Percentiles rank a stretch among this genome's conserved stretches.
Evolutionary conservation across 345 rosid species (phyloP).

Genomic region (Anacardium occidentale): DNA sequence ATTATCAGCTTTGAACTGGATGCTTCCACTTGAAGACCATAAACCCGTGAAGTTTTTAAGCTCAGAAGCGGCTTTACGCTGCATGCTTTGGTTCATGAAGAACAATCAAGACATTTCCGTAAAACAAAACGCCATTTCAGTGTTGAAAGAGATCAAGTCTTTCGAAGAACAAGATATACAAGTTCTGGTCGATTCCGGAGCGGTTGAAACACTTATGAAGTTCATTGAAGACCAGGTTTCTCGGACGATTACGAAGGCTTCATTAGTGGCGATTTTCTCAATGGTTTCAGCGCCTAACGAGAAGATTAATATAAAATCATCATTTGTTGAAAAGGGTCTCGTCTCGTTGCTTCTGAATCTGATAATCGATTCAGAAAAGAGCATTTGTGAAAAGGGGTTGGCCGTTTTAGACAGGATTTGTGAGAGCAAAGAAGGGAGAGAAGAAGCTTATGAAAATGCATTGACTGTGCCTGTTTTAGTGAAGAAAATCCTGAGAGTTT

Average conservation of each 20-base stretch:
- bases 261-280: constrained; percentile 36
- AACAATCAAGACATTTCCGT: constrained; percentile 20
- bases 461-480: constrained; percentile 45
- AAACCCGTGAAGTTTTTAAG: constrained; percentile 29
- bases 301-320: constrained; percentile 5
- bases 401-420: constrained; percentile 36
- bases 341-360: constrained; percentile 30
- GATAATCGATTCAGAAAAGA: constrained; percentile 32
- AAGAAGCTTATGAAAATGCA: constrained; percentile 34
- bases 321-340: constrained; percentile 34
- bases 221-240: constrained; percentile 34
- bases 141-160: constrained; percentile 34
- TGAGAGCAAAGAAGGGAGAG: constrained; percentile 36
- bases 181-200: constrained; percentile 25
- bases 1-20: constrained; percentile 30
- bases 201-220: constrained; percentile 18
- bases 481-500: constrained; percentile 45
- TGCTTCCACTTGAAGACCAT: constrained; percentile 38
- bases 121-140: constrained; percentile 31
- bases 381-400: constrained; percentile 37
- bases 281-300: constrained; percentile 27
- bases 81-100: constrained; percentile 38
- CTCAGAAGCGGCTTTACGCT: constrained; percentile 29
- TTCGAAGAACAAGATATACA: constrained; percentile 12
- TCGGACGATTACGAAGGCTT: constrained; percentile 35